A percentile compares a stretch with the other conserved stretches of the same genome.
Conservation (phyloP, 2,329 filamentous ascomycete species). For the Zymoseptoria pseudotritici region DNA sequence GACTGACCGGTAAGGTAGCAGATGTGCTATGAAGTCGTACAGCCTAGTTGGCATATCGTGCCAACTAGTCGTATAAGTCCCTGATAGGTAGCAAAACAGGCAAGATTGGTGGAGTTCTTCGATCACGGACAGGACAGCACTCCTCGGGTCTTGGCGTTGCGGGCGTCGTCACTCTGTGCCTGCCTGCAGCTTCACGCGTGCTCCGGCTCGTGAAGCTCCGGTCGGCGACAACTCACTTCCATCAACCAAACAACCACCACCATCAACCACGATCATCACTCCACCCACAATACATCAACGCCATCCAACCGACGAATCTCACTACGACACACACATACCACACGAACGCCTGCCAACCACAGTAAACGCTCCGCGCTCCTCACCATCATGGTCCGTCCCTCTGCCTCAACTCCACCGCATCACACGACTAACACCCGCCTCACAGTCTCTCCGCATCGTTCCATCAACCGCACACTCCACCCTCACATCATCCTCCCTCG, state of each 20-base stretch:
- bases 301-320: neutral
- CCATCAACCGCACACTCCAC: constrained; percentile 59
- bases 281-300: neutral
- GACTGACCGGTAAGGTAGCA: too few relatives aligned
- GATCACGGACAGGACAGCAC: too few relatives aligned
- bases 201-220: neutral
- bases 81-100: too few relatives aligned
- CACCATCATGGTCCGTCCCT: neutral
- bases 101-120: too few relatives aligned
- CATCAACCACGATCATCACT: neutral
- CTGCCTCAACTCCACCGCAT: neutral
- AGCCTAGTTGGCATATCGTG: too few relatives aligned
- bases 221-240: neutral
- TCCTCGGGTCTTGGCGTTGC: neutral
- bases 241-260: neutral
- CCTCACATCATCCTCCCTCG: constrained; percentile 42
- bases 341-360: neutral
- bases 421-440: constrained; percentile 2
- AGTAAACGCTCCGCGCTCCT: neutral
- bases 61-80: too few relatives aligned
- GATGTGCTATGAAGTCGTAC: too few relatives aligned
- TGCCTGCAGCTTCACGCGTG: neutral
- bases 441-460: constrained; percentile 66
- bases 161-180: neutral
- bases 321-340: neutral